Percentiles rank a stretch among this genome's conserved stretches.
phyloP scores from a whole-genome alignment of 208 protist species.

The Leptomonas seymouri region DNA sequence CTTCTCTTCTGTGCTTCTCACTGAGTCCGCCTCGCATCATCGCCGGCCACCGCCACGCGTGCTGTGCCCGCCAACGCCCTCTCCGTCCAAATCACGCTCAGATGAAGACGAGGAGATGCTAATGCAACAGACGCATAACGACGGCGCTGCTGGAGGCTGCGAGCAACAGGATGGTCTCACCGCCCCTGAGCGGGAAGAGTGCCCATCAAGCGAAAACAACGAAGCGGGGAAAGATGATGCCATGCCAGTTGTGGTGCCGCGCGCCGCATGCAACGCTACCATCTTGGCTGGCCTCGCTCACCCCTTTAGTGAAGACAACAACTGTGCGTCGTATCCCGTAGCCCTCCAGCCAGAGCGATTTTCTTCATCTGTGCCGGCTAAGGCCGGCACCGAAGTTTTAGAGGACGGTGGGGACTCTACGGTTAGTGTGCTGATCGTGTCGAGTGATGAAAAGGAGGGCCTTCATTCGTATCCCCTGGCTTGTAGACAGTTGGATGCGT shows the following conservation, averaged over 20 bases:
- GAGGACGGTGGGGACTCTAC: conserved; percentile 3
- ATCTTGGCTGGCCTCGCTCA: neutral
- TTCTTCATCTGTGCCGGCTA: neutral
- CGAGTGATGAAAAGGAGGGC: neutral
- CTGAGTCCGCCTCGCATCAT: conserved; percentile 4
- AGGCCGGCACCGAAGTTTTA: neutral
- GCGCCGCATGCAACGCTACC: neutral
- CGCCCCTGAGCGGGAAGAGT: neutral
- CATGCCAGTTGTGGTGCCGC: conserved; percentile 3
- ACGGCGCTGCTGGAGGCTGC: neutral
- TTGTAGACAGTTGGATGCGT: neutral
- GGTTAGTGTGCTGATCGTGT: conserved; percentile 7
- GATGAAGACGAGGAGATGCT: neutral
- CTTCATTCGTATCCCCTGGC: neutral
- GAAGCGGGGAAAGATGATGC: too few species aligned
- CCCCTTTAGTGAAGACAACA: neutral
- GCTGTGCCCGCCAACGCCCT: conserved; percentile 32
- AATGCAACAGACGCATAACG: neutral
- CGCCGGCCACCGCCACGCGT: conserved; percentile 28
- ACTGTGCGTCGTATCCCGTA: neutral
- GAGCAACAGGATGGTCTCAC: neutral
- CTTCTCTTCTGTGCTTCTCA: neutral
- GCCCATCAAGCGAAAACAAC: too few species aligned
- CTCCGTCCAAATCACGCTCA: conserved; percentile 3
- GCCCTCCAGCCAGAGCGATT: neutral